phyloP scores from a whole-genome alignment of 73 alveolate genomes.

The Uronychia setigera region DNA sequence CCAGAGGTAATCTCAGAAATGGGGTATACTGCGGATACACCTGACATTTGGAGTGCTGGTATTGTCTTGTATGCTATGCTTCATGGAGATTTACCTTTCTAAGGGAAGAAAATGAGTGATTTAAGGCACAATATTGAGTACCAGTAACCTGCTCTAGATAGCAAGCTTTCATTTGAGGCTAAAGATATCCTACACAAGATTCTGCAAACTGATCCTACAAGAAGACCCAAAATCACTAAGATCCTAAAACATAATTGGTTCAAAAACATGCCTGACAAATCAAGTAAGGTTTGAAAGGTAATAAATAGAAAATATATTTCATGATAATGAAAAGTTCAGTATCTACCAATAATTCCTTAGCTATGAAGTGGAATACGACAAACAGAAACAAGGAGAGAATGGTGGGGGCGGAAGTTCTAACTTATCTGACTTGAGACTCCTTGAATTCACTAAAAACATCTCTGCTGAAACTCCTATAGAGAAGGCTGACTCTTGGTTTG shows the following conservation, averaged over 20 bases:
- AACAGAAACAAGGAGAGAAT: too few relatives aligned
- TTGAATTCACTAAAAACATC: too few relatives aligned
- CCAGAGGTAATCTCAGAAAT: constrained; percentile 43
- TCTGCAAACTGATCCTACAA: constrained; percentile 81
- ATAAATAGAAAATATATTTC: background rate
- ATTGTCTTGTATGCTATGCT: constrained; percentile 81
- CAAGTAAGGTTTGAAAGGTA: background rate
- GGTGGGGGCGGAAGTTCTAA: too few relatives aligned
- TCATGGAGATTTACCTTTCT: constrained; percentile 89
- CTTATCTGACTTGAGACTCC: too few relatives aligned
- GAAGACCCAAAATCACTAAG: constrained; percentile 75
- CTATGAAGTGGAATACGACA: background rate
- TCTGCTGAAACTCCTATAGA: background rate
- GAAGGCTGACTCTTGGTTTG: background rate
- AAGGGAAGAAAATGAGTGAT: constrained; percentile 76
- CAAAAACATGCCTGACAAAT: constrained; percentile 14
- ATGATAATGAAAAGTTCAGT: background rate
- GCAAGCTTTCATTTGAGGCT: constrained; percentile 55
- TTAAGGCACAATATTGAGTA: constrained; percentile 78
- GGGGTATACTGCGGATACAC: constrained; percentile 59
- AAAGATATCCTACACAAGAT: constrained; percentile 71
- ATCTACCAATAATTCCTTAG: background rate
- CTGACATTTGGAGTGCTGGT: constrained; percentile 79
- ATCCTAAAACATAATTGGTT: constrained; percentile 85
- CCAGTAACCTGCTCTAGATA: constrained; percentile 71